Conservation (phyloP, 2,329 filamentous ascomycete genomes). For the Teratosphaeria zuluensis region DNA sequence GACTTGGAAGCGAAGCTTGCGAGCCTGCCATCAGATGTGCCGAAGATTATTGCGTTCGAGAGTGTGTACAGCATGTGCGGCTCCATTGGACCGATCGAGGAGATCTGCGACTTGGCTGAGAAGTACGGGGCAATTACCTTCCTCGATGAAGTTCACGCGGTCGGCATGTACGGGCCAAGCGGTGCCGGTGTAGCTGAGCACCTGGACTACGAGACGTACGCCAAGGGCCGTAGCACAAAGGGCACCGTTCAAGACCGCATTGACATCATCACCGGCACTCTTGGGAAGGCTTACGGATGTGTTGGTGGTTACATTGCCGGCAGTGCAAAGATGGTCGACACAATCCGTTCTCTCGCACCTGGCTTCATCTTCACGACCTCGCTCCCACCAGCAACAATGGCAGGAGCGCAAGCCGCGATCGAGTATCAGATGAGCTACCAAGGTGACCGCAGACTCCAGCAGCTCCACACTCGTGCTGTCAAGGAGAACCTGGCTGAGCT, state of each 20-base stretch:
- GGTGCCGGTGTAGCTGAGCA: conserved; percentile 96
- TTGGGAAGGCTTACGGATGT: conserved; percentile 96
- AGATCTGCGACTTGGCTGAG: conserved; percentile 90
- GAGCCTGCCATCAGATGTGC: conserved; percentile 69
- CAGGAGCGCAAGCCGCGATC: conserved; percentile 81
- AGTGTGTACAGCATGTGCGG: conserved; percentile 99
- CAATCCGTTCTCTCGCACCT: conserved; percentile 85
- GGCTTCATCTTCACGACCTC: conserved; percentile 99
- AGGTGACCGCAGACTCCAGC: conserved; percentile 83
- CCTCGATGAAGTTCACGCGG: conserved; percentile 95
- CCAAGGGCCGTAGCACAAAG: conserved; percentile 59
- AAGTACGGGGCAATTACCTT: conserved; percentile 98
- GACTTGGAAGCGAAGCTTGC: conserved; percentile 90
- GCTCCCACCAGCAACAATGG: conserved; percentile 92
- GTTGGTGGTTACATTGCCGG: conserved; percentile 97
- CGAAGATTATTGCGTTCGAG: conserved; percentile 98
- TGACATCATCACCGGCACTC: conserved; percentile 94
- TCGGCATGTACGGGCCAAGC: conserved; percentile 96
- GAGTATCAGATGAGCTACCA: conserved; percentile 83
- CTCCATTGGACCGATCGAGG: conserved; percentile 88
- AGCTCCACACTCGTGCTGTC: conserved; percentile 89
- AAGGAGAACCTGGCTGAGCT: conserved; percentile 70
- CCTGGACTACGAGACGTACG: conserved; percentile 83
- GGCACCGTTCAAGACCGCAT: conserved; percentile 92
- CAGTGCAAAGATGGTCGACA: conserved; percentile 76